Percentiles rank a stretch among this genome's conserved stretches.
Evolutionary conservation across 495 filamentous ascomycete genomes (phyloP).

Genomic region (Aspergillus funiculosus): DNA sequence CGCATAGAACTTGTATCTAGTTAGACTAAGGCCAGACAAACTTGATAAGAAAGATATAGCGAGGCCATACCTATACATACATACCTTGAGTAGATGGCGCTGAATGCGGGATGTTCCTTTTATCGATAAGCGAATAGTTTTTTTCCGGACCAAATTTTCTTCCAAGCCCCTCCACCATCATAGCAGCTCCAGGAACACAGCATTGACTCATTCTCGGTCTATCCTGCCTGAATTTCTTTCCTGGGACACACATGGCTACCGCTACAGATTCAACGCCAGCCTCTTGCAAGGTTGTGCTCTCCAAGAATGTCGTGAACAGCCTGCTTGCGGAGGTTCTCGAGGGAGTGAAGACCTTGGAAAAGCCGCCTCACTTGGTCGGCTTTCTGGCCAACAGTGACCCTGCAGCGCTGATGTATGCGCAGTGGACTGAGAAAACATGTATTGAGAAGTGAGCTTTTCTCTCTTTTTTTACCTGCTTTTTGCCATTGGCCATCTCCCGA

Average conservation of each 20-base stretch:
- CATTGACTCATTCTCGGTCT: conserved; percentile 13
- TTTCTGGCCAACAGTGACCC: conserved; percentile 91
- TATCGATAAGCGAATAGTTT: conserved; percentile 45
- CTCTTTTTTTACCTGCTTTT: conserved; percentile 18
- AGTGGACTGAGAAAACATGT: conserved; percentile 96
- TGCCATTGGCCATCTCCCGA: conserved; percentile 12
- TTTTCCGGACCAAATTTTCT: conserved; percentile 33
- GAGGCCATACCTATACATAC: no score
- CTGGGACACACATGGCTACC: conserved; percentile 31
- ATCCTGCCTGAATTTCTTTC: conserved; percentile 6
- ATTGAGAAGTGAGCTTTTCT: conserved; percentile 71
- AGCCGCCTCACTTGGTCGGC: conserved; percentile 73
- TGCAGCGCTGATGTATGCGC: conserved; percentile 85
- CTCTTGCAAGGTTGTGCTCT: conserved; percentile 86
- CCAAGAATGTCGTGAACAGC: conserved; percentile 73
- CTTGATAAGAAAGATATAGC: no score
- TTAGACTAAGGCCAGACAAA: no score
- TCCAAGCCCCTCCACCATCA: conserved; percentile 19
- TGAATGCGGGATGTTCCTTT: conserved; percentile 34
- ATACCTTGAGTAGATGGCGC: conserved; percentile 9
- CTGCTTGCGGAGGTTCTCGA: conserved; percentile 72
- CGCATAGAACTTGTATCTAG: no score
- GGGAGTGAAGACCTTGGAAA: conserved; percentile 61
- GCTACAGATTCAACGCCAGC: conserved; percentile 34
- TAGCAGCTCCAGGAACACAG: conserved; percentile 11